These are phyloP conservation scores for Anacardium occidentale DNA, from an alignment of 345 rosid genomes.

Conservation along the genomic window DNA sequence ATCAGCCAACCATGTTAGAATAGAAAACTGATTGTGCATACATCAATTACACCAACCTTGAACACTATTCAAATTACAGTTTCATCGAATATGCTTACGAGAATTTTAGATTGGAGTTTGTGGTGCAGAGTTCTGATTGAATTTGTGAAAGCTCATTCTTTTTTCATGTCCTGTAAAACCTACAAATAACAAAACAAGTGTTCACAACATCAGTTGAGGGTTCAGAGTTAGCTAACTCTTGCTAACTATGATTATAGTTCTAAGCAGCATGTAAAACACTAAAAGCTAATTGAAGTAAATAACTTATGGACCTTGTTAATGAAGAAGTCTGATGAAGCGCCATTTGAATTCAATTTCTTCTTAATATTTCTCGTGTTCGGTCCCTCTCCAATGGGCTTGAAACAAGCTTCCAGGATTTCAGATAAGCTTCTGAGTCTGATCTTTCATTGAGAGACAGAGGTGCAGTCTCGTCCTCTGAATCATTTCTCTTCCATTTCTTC, in stretches of 20 bases:
- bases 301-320: slow-evolving; percentile 52
- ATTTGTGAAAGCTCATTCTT: slow-evolving; percentile 66
- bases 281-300: too few relatives aligned
- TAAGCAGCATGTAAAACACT: not conserved
- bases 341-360: slow-evolving; percentile 56
- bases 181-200: slow-evolving; percentile 16
- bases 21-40: not conserved
- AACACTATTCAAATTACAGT: not conserved
- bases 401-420: slow-evolving; percentile 35
- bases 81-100: slow-evolving; percentile 44
- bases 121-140: slow-evolving; percentile 57
- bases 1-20: not conserved
- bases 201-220: slow-evolving; percentile 8
- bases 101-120: slow-evolving; percentile 53
- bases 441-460: slow-evolving; percentile 57
- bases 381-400: slow-evolving; percentile 51
- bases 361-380: slow-evolving; percentile 65
- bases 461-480: slow-evolving; percentile 61
- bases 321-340: slow-evolving; percentile 69
- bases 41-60: not conserved
- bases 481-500: slow-evolving; percentile 61
- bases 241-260: too few relatives aligned
- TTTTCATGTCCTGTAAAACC: slow-evolving; percentile 68
- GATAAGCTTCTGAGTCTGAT: slow-evolving; percentile 41
- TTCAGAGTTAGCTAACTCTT: not conserved